These are phyloP conservation scores for Boletus sp. DNA, from an alignment of 1,284 basidiomycete genomes.

Conservation along the genomic window DNA sequence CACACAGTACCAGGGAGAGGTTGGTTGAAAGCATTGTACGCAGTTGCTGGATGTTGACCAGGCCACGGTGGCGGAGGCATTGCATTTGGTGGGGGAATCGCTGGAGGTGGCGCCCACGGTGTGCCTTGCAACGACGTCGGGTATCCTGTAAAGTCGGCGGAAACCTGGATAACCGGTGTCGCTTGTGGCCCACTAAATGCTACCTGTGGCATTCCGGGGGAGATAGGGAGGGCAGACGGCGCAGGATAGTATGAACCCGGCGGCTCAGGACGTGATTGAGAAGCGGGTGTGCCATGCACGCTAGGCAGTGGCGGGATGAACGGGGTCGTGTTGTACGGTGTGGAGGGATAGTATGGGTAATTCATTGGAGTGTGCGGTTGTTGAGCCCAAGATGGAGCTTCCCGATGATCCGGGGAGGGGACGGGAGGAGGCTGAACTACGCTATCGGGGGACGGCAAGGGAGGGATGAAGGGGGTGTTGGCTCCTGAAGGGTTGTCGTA, in stretches of 20 bases:
- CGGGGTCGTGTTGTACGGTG: conserved; percentile 30
- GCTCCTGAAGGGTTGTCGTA: conserved; percentile 31
- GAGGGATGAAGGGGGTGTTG: conserved; percentile 33
- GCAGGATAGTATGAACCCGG: conserved; percentile 33
- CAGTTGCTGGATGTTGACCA: conserved; percentile 22
- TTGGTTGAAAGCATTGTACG: conserved; percentile 28
- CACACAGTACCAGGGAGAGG: conserved; percentile 28
- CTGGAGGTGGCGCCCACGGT: conserved; percentile 25
- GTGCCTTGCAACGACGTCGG: conserved; percentile 26
- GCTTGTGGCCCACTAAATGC: conserved; percentile 12
- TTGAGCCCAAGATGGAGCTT: conserved; percentile 26
- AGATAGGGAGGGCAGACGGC: conserved; percentile 26
- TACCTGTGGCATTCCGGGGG: conserved; percentile 14
- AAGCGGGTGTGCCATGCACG: conserved; percentile 24
- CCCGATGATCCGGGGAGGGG: conserved; percentile 25
- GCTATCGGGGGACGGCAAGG: conserved; percentile 30
- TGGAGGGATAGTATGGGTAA: conserved; percentile 30
- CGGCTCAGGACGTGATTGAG: conserved; percentile 23
- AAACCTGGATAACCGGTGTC: conserved; percentile 13
- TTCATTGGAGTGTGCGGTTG: conserved; percentile 27
- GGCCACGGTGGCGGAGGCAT: conserved; percentile 19
- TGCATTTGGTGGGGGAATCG: conserved; percentile 21
- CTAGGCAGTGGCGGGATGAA: conserved; percentile 32
- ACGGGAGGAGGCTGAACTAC: conserved; percentile 26
- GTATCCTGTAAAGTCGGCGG: conserved; percentile 33